A percentile compares a stretch with the other conserved stretches of the same genome.
Conservation (phyloP, 768 basidiomycete species). For the Agrocybe chaxingu region DNA sequence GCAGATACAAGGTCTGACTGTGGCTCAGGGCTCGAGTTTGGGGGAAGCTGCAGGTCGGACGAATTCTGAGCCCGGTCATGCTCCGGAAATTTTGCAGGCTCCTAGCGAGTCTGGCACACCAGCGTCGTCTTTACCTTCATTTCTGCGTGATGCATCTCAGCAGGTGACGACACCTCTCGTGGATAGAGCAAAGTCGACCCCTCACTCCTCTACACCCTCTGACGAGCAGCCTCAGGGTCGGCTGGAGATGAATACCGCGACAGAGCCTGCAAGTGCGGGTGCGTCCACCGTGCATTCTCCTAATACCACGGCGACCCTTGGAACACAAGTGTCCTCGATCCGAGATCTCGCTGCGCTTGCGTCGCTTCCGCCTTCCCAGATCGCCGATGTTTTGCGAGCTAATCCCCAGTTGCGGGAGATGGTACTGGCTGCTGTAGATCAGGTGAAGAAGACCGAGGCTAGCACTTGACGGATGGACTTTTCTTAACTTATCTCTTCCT, state of each 20-base stretch:
- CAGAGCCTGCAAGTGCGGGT: neutral
- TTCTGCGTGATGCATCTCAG: too few relatives aligned
- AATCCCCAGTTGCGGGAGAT: conserved; percentile 38
- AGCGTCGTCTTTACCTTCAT: too few relatives aligned
- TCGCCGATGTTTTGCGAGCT: conserved; percentile 32
- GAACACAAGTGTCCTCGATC: conserved; percentile 10
- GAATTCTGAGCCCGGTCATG: too few relatives aligned
- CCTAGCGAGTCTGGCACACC: too few relatives aligned
- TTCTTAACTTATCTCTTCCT: too few relatives aligned
- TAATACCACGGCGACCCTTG: neutral
- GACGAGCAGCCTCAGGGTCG: too few relatives aligned
- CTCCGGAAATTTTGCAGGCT: too few relatives aligned
- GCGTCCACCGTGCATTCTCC: neutral
- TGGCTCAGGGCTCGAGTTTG: neutral
- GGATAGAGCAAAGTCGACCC: too few relatives aligned
- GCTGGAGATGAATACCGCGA: neutral
- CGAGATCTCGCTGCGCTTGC: conserved; percentile 28
- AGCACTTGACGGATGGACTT: neutral
- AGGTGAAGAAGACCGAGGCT: conserved; percentile 14
- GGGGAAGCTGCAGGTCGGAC: neutral
- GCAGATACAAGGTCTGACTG: conserved; percentile 1
- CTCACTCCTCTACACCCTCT: too few relatives aligned
- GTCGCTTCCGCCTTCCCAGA: conserved; percentile 31
- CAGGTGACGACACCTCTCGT: too few relatives aligned
- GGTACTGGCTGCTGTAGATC: conserved; percentile 29